Evolutionary conservation across 2,329 filamentous ascomycete species (phyloP), one percentile per base, ranked within the genome.

Genomic region (Verticillium isaacii): DNA sequence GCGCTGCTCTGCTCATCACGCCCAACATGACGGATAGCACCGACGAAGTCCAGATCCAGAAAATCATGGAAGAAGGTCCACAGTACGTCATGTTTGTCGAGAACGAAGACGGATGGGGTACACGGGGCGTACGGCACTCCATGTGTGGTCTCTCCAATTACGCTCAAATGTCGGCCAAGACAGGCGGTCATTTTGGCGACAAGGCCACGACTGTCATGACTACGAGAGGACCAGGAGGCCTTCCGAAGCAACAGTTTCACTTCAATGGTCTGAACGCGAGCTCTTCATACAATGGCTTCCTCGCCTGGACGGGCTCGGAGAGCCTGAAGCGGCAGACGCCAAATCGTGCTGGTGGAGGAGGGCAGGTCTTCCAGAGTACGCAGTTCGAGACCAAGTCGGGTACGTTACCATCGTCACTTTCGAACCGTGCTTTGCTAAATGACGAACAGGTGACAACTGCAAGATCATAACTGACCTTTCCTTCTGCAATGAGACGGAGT

Each of bases 211-310:
- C 84, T 55, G 81, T 84, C 45, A 90, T 96, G 81, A 93, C 88
- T 2, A 87, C 81, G 32, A 84, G 87, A 36, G 91, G 86, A 3
- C 77, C 82, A 1, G 86, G 86, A 3, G 85, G 85, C 58, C 80
- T 88, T 63, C 91, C 91, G 1, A 93, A 93, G 72, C 89, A 96
- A 72, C 92, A 97, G 69, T 97, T 99, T 73, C 92, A 94, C 68
- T 82, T 97, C 57, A 86, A 84, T 41, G 86, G 88, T 0, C 82
- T 99, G 50, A 91, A 92, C 64, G 77, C 82, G 4, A 91, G 86
- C 67, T 88, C 89, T 5, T 79, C 76, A 0, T 98, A 98, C 69
- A 79, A 81, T 41, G 92, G 87, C 0, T 88, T 93, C 60, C 77
- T 97, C 15, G 90, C 91, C 15, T 85, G 83, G 70, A 88, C 84